Base-by-base conservation (phyloP, 1,139 yeast species). In the Candida buenavistaensis region DNA sequence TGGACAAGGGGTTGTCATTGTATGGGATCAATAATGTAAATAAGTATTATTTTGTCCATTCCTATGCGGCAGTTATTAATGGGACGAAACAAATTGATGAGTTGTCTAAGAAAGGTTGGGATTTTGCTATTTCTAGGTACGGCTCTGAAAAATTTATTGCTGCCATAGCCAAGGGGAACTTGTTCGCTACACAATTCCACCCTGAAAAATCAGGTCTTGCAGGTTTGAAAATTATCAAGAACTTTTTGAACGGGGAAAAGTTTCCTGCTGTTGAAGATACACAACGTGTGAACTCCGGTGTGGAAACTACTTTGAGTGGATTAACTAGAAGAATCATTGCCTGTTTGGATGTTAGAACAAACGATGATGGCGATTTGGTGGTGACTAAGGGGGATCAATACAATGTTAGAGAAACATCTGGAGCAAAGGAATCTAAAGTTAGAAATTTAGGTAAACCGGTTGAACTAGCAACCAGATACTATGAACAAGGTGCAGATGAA, bases 331-430 rank as follows among this genome's bases (percentile, higher is more conserved):
- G 98, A 60, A 78, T 92, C 15, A 89, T 92, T 58, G 98, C 98
- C 0, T 92, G 98, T 59, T 63, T 92, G 32, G 98, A 92, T 55
- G 98, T 92, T n/a, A 80, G 98, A 53, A 73, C 96, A 6, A 92
- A 92, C 54, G 98, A 92, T 53, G 71, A 72, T 26, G 98, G 98
- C 23, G 98, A 92, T 54, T 71, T 92, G 48, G 97, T 92, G 1
- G 98, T 92, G 22, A 92, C 98, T 1, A 92, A 92, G 61, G 98
- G 98, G 39, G 98, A 92, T 53, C 98, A 92, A 57, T 92, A 92
- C 55, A 96, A 92, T 59, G 98, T 92, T 3, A 78, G 98, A 47
- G 97, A 89, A 51, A 74, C 82, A 22, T n/a, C 68, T 12, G 74
- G 72, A 34, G 52, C 48, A 7, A 74, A 74, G 35, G 50, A 50